Evolutionary conservation across 164 flowering plant genomes (phyloP).

Genomic region (Chimonanthus praecox): DNA sequence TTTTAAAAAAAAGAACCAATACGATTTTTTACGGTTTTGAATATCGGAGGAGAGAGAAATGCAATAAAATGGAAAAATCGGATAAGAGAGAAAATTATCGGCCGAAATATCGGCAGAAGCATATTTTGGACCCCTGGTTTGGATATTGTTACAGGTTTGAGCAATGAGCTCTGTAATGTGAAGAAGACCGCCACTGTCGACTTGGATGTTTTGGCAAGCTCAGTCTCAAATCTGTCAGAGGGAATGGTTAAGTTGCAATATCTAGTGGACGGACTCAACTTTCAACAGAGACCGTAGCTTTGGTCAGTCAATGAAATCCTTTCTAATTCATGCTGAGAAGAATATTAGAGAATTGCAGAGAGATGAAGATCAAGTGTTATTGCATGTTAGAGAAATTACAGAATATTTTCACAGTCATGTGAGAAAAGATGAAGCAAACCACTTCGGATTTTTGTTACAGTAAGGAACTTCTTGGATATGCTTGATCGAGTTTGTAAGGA

Average conservation of each 20-base stretch:
- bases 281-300: constrained; percentile 25
- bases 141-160: constrained; percentile 70
- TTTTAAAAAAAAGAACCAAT: no score
- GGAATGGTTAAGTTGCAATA: constrained; percentile 48
- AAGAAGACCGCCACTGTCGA: constrained; percentile 85
- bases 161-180: constrained; percentile 72
- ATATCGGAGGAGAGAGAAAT: no score
- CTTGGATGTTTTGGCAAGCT: constrained; percentile 67
- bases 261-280: constrained; percentile 29
- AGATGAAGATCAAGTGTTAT: constrained; percentile 58
- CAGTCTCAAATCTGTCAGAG: constrained; percentile 62
- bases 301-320: constrained; percentile 46
- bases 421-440: constrained; percentile 76
- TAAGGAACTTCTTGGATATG: constrained; percentile 82
- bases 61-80: no score
- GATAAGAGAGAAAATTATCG: no score
- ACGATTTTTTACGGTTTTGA: no score
- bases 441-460: constrained; percentile 79
- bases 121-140: no score
- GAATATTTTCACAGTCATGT: constrained; percentile 89
- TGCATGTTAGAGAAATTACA: constrained; percentile 57
- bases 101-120: no score
- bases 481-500: constrained; percentile 84
- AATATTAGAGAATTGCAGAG: constrained; percentile 47
- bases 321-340: constrained; percentile 52